Percentiles rank a stretch among this genome's conserved stretches.
Conservation (phyloP, 805 yeast genomes). For the Myxozyma vanderwaltii region DNA sequence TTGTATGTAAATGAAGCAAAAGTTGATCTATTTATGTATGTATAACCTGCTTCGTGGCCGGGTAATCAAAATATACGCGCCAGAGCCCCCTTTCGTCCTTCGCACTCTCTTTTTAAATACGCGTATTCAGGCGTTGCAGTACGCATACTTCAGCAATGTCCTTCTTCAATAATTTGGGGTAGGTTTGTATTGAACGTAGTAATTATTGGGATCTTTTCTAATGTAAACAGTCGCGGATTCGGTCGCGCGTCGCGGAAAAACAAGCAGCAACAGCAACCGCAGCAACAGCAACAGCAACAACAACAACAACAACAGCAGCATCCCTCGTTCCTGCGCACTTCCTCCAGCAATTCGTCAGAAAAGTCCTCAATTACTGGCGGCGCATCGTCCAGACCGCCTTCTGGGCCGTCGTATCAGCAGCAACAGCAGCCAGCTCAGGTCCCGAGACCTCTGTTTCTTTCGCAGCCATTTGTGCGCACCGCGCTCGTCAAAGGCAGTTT, state of each 20-base stretch:
- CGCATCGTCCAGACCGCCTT: background rate
- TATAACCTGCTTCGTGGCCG: no score
- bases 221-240: constrained; percentile 50
- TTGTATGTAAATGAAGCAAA: no score
- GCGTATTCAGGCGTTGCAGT: background rate
- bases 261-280: constrained; percentile 43
- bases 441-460: constrained; percentile 65
- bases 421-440: constrained; percentile 34
- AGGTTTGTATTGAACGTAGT: constrained; percentile 9
- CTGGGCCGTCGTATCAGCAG: constrained; percentile 32
- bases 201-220: background rate
- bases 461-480: constrained; percentile 91
- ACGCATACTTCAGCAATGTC: constrained; percentile 34
- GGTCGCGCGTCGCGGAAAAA: constrained; percentile 58
- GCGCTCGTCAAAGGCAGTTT: constrained; percentile 96
- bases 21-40: no score
- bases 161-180: constrained; percentile 42
- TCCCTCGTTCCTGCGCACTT: constrained; percentile 27
- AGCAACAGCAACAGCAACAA: constrained; percentile 36
- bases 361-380: constrained; percentile 1
- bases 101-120: no score
- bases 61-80: no score
- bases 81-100: no score
- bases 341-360: constrained; percentile 4
- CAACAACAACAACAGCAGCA: constrained; percentile 32